Evolutionary conservation across 139 green algal species (phyloP).

Genomic region (Ettlia oleoabundans): DNA sequence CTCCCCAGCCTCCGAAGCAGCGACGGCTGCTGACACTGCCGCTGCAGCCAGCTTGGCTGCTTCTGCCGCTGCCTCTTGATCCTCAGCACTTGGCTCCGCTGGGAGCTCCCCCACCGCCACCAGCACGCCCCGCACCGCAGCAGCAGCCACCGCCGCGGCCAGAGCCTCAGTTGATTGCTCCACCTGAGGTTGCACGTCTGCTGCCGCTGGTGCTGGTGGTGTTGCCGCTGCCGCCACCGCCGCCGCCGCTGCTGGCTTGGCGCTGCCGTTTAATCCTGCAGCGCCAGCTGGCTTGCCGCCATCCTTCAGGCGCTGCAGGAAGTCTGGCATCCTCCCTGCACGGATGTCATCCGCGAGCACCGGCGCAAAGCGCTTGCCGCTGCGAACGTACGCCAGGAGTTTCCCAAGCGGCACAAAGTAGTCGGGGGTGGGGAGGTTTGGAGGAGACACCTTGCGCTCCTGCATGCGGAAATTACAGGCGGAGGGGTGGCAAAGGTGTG

Average conservation of each 20-base stretch:
- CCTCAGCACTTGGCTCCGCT: neutral
- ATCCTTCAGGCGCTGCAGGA: slow-evolving; percentile 11
- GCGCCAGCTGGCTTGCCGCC: slow-evolving; percentile 5
- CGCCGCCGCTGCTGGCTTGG: neutral
- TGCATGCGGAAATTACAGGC: neutral
- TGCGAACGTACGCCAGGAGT: slow-evolving; percentile 26
- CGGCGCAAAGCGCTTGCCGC: slow-evolving; percentile 36
- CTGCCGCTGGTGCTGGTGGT: neutral
- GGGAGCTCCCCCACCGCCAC: neutral
- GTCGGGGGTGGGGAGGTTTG: slow-evolving; percentile 47
- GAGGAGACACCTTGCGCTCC: slow-evolving; percentile 54
- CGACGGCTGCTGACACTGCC: neutral
- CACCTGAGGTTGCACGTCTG: neutral
- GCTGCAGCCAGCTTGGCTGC: neutral
- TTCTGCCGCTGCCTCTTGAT: neutral
- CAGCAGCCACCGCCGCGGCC: slow-evolving; percentile 11
- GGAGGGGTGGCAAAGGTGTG: neutral
- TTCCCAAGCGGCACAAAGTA: slow-evolving; percentile 46
- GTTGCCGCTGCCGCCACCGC: neutral
- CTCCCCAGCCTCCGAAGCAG: neutral
- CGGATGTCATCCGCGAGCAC: slow-evolving; percentile 33
- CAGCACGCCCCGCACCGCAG: slow-evolving; percentile 29
- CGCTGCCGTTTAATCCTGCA: neutral
- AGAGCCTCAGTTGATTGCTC: neutral
- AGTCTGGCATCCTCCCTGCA: slow-evolving; percentile 23